These are phyloP conservation scores for Croton setiger DNA, from an alignment of 441 rosid genomes.

Conservation along the genomic window DNA sequence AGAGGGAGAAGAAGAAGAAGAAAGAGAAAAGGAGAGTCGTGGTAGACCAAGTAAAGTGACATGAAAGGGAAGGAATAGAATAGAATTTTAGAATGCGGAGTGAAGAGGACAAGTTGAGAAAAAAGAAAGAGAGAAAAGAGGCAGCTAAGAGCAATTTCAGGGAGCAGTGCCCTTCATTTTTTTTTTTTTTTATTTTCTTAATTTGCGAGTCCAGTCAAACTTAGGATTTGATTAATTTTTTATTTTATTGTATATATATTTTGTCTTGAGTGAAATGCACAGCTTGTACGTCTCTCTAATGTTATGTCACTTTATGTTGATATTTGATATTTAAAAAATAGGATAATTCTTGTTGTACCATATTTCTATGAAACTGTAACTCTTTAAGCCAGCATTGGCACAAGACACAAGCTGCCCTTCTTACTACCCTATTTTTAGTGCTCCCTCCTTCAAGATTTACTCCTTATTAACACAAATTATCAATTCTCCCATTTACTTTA, in stretches of 20 bases:
- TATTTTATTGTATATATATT: constrained; percentile 3
- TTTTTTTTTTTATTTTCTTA: background rate
- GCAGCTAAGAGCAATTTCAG: constrained; percentile 14
- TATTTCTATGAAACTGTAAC: background rate
- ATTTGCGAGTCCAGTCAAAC: constrained; percentile 41
- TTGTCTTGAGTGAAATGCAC: constrained; percentile 13
- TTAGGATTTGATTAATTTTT: constrained; percentile 35
- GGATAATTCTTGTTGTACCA: background rate
- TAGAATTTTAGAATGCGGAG: background rate
- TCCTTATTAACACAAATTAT: no score
- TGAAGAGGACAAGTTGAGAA: constrained; percentile 4
- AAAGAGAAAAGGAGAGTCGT: background rate
- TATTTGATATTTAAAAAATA: background rate
- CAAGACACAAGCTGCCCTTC: constrained; percentile 13
- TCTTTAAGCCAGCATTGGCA: constrained; percentile 16
- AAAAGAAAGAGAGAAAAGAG: background rate
- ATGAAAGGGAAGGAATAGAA: constrained; percentile 1
- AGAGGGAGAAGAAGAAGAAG: constrained; percentile 2
- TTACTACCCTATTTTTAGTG: background rate
- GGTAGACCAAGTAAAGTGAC: constrained; percentile 22
- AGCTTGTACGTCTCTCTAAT: constrained; percentile 6
- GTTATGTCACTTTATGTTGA: background rate
- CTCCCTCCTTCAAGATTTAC: background rate
- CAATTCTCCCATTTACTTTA: no score
- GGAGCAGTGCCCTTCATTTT: background rate